These are phyloP conservation scores for Stemphylium beticola DNA, from an alignment of 2,329 filamentous ascomycete species.

Conservation along the genomic window DNA sequence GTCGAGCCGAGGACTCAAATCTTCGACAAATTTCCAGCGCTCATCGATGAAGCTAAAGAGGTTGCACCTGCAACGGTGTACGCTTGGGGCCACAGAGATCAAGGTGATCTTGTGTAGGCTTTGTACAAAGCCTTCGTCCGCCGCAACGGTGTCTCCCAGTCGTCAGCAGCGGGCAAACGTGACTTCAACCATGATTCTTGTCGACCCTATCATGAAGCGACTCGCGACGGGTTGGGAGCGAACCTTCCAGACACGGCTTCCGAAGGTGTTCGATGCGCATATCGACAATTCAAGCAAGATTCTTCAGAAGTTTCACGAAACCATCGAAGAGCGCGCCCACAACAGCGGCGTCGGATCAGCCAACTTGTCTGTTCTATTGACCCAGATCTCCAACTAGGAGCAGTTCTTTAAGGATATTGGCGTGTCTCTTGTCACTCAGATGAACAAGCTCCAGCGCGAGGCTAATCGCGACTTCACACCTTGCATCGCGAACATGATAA, in stretches of 20 bases:
- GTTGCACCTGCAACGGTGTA: slow-evolving; percentile 43
- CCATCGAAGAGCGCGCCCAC: slow-evolving; percentile 49
- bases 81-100: slow-evolving; percentile 47
- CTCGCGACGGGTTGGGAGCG: slow-evolving; percentile 54
- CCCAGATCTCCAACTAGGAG: slow-evolving; percentile 53
- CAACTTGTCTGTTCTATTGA: slow-evolving; percentile 49
- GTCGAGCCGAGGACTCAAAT: slow-evolving; percentile 54
- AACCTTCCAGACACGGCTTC: slow-evolving; percentile 53
- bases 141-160: slow-evolving; percentile 56
- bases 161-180: slow-evolving; percentile 43
- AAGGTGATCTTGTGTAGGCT: slow-evolving; percentile 57
- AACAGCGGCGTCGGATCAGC: slow-evolving; percentile 50
- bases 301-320: slow-evolving; percentile 51
- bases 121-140: slow-evolving; percentile 65
- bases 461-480: slow-evolving; percentile 63
- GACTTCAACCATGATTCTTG: slow-evolving; percentile 52
- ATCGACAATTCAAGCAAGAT: slow-evolving; percentile 38
- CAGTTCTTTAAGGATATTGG: slow-evolving; percentile 50
- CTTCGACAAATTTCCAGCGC: slow-evolving; percentile 52
- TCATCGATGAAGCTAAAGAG: slow-evolving; percentile 50
- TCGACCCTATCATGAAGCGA: slow-evolving; percentile 49
- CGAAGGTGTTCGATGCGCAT: slow-evolving; percentile 50
- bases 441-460: slow-evolving; percentile 58
- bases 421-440: slow-evolving; percentile 37
- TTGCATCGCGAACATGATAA: slow-evolving; percentile 55